Percentiles rank a stretch among this genome's conserved stretches.
Evolutionary conservation across 495 filamentous ascomycete species (phyloP).

Genomic region (Hypoxylon crocopeplum): DNA sequence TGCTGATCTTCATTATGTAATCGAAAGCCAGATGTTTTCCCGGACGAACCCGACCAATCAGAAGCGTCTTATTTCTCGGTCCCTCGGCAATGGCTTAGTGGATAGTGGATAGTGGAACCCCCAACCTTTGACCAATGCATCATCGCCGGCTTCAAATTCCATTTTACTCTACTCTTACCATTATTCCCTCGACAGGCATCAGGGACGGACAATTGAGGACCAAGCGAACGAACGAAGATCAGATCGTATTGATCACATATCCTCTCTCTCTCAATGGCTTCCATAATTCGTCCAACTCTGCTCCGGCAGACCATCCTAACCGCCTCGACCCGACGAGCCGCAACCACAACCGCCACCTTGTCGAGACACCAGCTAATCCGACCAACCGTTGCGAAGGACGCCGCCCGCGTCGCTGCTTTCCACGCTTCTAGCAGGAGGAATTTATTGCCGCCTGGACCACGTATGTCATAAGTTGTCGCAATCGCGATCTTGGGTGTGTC

Average conservation of each 20-base stretch:
- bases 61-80: slow-evolving; percentile 21
- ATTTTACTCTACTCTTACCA: neutral
- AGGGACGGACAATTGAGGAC: slow-evolving; percentile 3
- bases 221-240: no score
- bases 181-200: slow-evolving; percentile 1
- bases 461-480: slow-evolving; percentile 53
- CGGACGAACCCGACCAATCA: slow-evolving; percentile 32
- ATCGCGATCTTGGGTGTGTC: slow-evolving; percentile 34
- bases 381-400: slow-evolving; percentile 43
- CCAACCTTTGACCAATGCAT: slow-evolving; percentile 21
- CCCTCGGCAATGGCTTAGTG: slow-evolving; percentile 26
- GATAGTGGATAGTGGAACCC: slow-evolving; percentile 2
- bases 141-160: slow-evolving; percentile 20
- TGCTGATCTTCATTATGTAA: slow-evolving; percentile 18
- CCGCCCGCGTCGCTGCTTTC: slow-evolving; percentile 66
- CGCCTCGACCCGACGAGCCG: slow-evolving; percentile 43
- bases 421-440: slow-evolving; percentile 70
- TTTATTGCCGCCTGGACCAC: slow-evolving; percentile 73
- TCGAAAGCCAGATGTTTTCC: slow-evolving; percentile 14
- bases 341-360: slow-evolving; percentile 34
- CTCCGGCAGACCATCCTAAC: slow-evolving; percentile 56
- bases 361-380: slow-evolving; percentile 40
- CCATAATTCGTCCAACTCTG: slow-evolving; percentile 60
- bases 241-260: neutral
- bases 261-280: slow-evolving; percentile 52